phyloP scores from a whole-genome alignment of 2,329 filamentous ascomycete genomes.

The Colletotrichum tabaci region DNA sequence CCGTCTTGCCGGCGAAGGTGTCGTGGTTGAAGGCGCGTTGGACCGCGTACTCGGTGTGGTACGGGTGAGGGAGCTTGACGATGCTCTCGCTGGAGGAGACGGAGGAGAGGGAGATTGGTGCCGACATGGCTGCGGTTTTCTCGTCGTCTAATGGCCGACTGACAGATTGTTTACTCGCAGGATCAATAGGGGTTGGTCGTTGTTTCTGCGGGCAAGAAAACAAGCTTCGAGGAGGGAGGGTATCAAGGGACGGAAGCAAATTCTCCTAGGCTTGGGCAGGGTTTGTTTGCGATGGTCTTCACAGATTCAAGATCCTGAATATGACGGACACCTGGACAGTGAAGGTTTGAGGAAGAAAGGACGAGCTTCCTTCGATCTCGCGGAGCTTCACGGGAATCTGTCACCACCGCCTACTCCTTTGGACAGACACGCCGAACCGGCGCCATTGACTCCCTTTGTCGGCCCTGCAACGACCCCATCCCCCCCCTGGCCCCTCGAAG shows the following conservation, averaged over 20 bases:
- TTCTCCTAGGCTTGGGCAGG: background rate
- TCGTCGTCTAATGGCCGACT: background rate
- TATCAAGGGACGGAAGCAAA: slow-evolving; percentile 5
- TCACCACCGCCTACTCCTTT: slow-evolving; percentile 37
- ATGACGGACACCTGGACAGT: background rate
- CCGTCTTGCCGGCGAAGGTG: slow-evolving; percentile 41
- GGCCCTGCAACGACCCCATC: background rate
- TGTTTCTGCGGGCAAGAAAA: background rate
- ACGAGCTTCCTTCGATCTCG: slow-evolving; percentile 29
- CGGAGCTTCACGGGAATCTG: slow-evolving; percentile 29
- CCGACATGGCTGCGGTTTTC: slow-evolving; percentile 44
- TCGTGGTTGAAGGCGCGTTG: slow-evolving; percentile 49
- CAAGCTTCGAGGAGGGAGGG: slow-evolving; percentile 1
- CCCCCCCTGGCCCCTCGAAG: slow-evolving; percentile 3
- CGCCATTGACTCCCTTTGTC: slow-evolving; percentile 5
- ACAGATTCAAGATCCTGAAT: slow-evolving; percentile 9
- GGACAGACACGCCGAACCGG: slow-evolving; percentile 32
- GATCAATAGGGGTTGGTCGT: background rate
- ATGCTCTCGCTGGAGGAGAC: slow-evolving; percentile 55
- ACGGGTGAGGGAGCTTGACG: slow-evolving; percentile 66
- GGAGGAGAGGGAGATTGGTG: slow-evolving; percentile 47
- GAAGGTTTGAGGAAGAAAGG: slow-evolving; percentile 6
- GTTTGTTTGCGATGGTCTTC: slow-evolving; percentile 19
- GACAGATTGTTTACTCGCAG: background rate
- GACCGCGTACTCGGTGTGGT: slow-evolving; percentile 62